Evolutionary conservation across 306 rosid species (phyloP).

Genomic region (Echinosophora koreensis): DNA sequence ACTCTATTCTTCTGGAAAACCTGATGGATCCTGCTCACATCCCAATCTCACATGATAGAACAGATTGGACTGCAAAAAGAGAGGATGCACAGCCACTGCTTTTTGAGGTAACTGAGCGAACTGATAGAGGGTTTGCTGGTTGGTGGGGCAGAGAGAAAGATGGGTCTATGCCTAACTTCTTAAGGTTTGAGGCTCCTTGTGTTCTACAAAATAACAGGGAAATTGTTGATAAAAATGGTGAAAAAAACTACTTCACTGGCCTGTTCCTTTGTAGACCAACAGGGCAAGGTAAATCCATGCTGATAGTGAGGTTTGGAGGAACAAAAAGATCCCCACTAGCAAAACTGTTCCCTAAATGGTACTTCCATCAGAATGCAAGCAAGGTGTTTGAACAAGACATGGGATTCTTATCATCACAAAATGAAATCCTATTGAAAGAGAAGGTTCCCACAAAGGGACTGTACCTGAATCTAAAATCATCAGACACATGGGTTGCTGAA

Average conservation of each 20-base stretch:
- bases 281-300: constrained; percentile 96
- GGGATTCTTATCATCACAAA: constrained; percentile 97
- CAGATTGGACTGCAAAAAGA: constrained; percentile 84
- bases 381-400: constrained; percentile 98
- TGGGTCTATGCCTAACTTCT: constrained; percentile 58
- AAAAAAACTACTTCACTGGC: constrained; percentile 71
- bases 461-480: constrained; percentile 81
- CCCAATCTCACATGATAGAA: constrained; percentile 96
- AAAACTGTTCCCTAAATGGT: constrained; percentile 87
- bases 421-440: constrained; percentile 79
- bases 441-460: constrained; percentile 87
- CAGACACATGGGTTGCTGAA: constrained; percentile 95
- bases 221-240: constrained; percentile 66
- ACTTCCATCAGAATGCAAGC: constrained; percentile 91
- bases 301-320: constrained; percentile 87
- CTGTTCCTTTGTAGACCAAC: constrained; percentile 93
- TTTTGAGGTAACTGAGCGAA: constrained; percentile 82
- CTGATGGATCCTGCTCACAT: constrained; percentile 98
- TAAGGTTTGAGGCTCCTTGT: constrained; percentile 88
- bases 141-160: constrained; percentile 83
- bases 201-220: constrained; percentile 87
- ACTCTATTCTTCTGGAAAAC: constrained; percentile 92
- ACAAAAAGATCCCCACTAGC: constrained; percentile 64
- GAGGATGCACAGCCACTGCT: constrained; percentile 85
- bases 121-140: constrained; percentile 92